phyloP scores from a whole-genome alignment of 768 basidiomycete genomes.

The Naganishia kalamii region DNA sequence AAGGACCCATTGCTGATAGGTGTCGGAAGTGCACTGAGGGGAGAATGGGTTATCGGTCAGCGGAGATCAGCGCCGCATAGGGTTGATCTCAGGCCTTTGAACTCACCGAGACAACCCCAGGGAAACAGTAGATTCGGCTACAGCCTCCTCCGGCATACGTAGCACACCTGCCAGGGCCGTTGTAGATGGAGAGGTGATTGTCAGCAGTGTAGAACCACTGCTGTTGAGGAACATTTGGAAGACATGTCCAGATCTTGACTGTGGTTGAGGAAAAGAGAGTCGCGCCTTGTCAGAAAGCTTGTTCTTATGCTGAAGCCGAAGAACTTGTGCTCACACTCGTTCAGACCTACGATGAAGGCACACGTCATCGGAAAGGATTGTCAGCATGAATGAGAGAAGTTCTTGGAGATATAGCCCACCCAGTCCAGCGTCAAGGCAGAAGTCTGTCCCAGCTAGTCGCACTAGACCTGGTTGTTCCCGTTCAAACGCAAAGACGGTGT shows the following conservation, averaged over 20 bases:
- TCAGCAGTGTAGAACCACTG: slow-evolving; percentile 33
- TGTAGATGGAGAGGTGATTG: slow-evolving; percentile 23
- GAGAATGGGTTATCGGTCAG: background rate
- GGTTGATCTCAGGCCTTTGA: background rate
- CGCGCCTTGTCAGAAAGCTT: background rate
- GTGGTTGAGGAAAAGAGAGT: background rate
- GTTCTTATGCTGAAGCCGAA: background rate
- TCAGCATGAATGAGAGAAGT: no score
- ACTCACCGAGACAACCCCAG: background rate
- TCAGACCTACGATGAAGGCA: background rate
- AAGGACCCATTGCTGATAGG: slow-evolving; percentile 2
- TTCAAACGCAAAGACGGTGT: background rate
- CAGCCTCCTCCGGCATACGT: slow-evolving; percentile 5
- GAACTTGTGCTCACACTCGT: background rate
- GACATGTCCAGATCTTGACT: slow-evolving; percentile 28
- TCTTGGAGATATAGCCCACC: slow-evolving; percentile 1
- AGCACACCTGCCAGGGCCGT: background rate
- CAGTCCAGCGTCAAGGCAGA: slow-evolving; percentile 26
- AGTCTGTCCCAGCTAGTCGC: slow-evolving; percentile 22
- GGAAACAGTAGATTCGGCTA: slow-evolving; percentile 5
- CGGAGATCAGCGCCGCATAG: background rate
- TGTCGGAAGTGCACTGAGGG: background rate
- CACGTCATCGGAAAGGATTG: background rate
- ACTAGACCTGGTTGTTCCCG: slow-evolving; percentile 6
- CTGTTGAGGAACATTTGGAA: slow-evolving; percentile 26